Percentiles rank a stretch among this genome's conserved stretches.
phyloP scores from a whole-genome alignment of 768 basidiomycete species.

The Podaxis sp. region DNA sequence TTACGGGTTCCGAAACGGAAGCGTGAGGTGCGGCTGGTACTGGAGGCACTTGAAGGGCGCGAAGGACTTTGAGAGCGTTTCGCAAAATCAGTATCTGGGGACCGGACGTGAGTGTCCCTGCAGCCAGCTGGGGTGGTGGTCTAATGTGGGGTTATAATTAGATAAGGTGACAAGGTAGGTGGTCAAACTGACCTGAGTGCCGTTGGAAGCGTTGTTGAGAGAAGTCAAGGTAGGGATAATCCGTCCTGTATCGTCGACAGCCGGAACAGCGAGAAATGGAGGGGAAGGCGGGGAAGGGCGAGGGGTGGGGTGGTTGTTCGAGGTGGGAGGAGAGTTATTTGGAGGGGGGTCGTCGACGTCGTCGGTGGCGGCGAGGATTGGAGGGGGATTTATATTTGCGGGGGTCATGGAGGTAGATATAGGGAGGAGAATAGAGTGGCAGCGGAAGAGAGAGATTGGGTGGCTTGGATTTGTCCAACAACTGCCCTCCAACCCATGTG shows the following conservation, averaged over 20 bases:
- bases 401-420: slow-evolving; percentile 18
- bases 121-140: not conserved
- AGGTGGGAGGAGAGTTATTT: not conserved
- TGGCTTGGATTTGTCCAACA: slow-evolving; percentile 7
- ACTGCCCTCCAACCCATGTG: slow-evolving; percentile 7
- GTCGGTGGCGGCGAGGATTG: slow-evolving; percentile 7
- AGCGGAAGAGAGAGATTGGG: slow-evolving; percentile 8
- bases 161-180: slow-evolving; percentile 15
- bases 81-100: slow-evolving; percentile 5
- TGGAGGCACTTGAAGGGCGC: not conserved
- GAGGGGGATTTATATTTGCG: slow-evolving; percentile 7
- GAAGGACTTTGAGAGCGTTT: slow-evolving; percentile 12
- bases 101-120: slow-evolving; percentile 13
- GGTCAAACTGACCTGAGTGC: not conserved
- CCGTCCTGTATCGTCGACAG: not conserved
- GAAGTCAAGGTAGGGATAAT: not conserved
- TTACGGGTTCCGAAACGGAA: slow-evolving; percentile 15
- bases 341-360: slow-evolving; percentile 12
- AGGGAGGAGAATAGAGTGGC: slow-evolving; percentile 19
- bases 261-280: slow-evolving; percentile 14
- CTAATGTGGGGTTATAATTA: slow-evolving; percentile 7
- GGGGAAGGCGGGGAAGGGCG: not conserved
- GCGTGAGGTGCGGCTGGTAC: slow-evolving; percentile 10
- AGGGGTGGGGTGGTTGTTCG: not conserved
- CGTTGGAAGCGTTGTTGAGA: not conserved